These are phyloP conservation scores for Polyporus arcularius DNA, from an alignment of 768 basidiomycete species.

Conservation along the genomic window DNA sequence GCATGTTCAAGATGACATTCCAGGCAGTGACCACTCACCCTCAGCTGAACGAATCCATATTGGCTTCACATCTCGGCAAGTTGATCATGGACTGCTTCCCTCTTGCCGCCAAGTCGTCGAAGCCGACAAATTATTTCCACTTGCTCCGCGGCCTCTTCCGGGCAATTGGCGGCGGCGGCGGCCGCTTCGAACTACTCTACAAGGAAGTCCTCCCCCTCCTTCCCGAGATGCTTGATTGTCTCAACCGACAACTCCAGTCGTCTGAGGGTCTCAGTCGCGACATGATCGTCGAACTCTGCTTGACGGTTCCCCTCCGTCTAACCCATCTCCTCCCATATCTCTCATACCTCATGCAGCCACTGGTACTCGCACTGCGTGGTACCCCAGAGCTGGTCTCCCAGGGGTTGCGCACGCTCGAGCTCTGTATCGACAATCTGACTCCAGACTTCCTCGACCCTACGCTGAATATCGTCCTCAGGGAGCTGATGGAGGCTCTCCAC, in stretches of 20 bases:
- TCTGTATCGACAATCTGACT: conserved; percentile 99
- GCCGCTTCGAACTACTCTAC: conserved; percentile 91
- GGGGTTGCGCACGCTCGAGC: conserved; percentile 91
- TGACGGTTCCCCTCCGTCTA: conserved; percentile 93
- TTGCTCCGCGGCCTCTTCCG: conserved; percentile 91
- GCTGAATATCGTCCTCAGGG: conserved; percentile 86
- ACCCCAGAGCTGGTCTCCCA: conserved; percentile 90
- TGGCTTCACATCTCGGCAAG: conserved; percentile 91
- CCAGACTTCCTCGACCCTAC: conserved; percentile 98
- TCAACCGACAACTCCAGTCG: conserved; percentile 86
- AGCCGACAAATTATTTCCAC: conserved; percentile 91
- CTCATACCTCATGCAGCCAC: conserved; percentile 92
- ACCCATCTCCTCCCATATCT: conserved; percentile 96
- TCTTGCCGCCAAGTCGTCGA: conserved; percentile 86
- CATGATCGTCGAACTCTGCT: conserved; percentile 94
- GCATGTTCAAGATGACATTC: conserved; percentile 96
- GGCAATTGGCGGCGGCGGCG: conserved; percentile 88
- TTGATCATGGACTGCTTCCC: conserved; percentile 97
- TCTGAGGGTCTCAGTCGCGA: conserved; percentile 84
- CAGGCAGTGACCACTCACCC: conserved; percentile 78
- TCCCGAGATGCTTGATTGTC: conserved; percentile 94
- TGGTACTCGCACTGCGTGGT: conserved; percentile 88
- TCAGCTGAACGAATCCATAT: conserved; percentile 79
- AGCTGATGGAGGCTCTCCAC: conserved; percentile 94
- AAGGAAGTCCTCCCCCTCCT: conserved; percentile 95